Evolutionary conservation across 495 filamentous ascomycete species (phyloP), one percentile per base, ranked within the genome.

Genomic region (Amphirosellinia nigrospora): DNA sequence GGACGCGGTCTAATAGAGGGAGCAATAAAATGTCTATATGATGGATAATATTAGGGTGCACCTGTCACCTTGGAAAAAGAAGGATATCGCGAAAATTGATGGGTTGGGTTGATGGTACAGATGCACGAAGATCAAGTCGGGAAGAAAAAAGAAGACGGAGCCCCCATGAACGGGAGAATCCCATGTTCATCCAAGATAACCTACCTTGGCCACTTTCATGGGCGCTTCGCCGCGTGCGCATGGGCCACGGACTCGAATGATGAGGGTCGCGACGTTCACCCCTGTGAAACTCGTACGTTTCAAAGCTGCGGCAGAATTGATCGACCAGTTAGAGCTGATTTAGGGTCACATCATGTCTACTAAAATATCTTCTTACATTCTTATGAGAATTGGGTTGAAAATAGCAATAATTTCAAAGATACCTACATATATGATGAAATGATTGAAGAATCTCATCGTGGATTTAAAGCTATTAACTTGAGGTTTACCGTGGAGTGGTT

Each of bases 241-340:
- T 5, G 61, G 61, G 30, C 61, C 43, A 50, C 19, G 43, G 5
- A 45, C 64, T 68, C 52, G 65, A 68, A 58, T 45, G 52, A 59
- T 59, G 65, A 53, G 53, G 55, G 53, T 36, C 38, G 65, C 30
- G 65, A 59, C n/a, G 26, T 26, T 19, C 26, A 59, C 50, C 52
- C 65, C 65, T 68, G 65, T 68, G 74, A 78, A 78, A 73, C 73
- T 74, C 70, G 48, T 60, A 67, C 72, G 80, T 81, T 83, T 82
- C 82, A 82, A 77, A 71, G 46, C 69, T 80, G 80, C 74, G 72
- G 71, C 80, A 81, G 79, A 79, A 74, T 80, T 72, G 79, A 75
- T 72, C 66, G 74, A 76, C 78, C 69, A 76, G 74, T 71, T 58
- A 76, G 63, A 58, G 71, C n/a, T 39, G 32, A 30, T 53, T 50